Conservation (phyloP, 306 rosid genomes). For the Dalbergia cultrata region DNA sequence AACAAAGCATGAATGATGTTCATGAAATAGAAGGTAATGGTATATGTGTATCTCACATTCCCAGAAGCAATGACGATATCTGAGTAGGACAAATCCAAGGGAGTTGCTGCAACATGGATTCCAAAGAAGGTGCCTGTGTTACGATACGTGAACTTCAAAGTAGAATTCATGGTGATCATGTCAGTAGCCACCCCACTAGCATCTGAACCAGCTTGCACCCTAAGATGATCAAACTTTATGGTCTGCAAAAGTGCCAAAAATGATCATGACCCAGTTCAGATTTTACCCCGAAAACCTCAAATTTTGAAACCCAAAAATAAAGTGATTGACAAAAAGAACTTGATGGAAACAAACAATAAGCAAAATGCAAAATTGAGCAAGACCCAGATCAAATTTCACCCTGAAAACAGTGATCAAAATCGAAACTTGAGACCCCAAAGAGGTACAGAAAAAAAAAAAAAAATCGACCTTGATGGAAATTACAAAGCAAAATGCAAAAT, state of each 20-base stretch:
- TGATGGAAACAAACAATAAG: too few relatives aligned
- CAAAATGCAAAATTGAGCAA: neutral
- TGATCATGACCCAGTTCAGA: neutral
- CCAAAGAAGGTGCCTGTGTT: conserved; percentile 94
- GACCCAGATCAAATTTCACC: neutral
- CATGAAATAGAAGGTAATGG: neutral
- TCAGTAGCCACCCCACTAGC: conserved; percentile 87
- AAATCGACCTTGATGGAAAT: conserved; percentile 47
- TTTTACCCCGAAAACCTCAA: neutral
- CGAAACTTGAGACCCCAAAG: neutral
- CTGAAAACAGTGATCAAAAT: neutral
- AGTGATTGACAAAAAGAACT: too few relatives aligned
- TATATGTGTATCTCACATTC: conserved; percentile 55
- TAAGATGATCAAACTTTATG: conserved; percentile 69
- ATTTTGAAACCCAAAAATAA: neutral
- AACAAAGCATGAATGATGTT: neutral
- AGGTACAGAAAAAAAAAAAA: too few relatives aligned
- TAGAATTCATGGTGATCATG: conserved; percentile 85
- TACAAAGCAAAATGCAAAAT: neutral
- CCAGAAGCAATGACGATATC: conserved; percentile 77
- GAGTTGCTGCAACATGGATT: conserved; percentile 77
- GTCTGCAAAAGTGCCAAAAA: conserved; percentile 59
- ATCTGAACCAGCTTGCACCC: conserved; percentile 93
- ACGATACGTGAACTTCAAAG: conserved; percentile 75
- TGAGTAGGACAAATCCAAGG: conserved; percentile 76